Percentiles rank a stretch among this genome's conserved stretches.
phyloP scores from a whole-genome alignment of 345 rosid species.

The Bruguiera parviflora region DNA sequence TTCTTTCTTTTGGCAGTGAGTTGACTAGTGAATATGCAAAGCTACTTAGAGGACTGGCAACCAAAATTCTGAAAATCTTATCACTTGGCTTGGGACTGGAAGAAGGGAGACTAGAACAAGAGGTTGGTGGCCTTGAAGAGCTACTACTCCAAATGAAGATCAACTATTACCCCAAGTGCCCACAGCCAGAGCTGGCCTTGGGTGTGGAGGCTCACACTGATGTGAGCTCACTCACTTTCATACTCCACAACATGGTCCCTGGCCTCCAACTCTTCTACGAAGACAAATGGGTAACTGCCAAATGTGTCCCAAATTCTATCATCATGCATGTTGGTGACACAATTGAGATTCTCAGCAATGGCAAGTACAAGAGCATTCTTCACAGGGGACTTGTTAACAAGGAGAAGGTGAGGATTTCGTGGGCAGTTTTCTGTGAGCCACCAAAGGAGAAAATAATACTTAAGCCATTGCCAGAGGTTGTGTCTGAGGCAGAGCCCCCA shows the following conservation, averaged over 20 bases:
- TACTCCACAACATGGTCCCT: conserved; percentile 91
- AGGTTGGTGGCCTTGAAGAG: conserved; percentile 86
- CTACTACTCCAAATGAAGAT: conserved; percentile 86
- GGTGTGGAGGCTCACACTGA: conserved; percentile 92
- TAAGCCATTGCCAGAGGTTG: conserved; percentile 65
- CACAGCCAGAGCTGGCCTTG: conserved; percentile 82
- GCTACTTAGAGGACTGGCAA: conserved; percentile 61
- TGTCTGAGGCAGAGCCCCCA: conserved; percentile 62
- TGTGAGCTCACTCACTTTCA: conserved; percentile 68
- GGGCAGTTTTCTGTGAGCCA: conserved; percentile 98
- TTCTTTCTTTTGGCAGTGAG: conserved; percentile 36
- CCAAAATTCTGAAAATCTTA: conserved; percentile 53
- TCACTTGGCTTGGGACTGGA: conserved; percentile 79
- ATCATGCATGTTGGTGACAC: conserved; percentile 86
- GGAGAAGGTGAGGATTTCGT: conserved; percentile 91
- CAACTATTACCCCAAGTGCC: conserved; percentile 89
- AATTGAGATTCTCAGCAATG: conserved; percentile 84
- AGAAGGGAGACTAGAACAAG: conserved; percentile 77
- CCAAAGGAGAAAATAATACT: conserved; percentile 91
- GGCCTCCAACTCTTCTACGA: conserved; percentile 77
- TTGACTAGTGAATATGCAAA: conserved; percentile 79
- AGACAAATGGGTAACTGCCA: conserved; percentile 72
- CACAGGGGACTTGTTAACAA: conserved; percentile 90
- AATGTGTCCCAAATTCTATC: conserved; percentile 78
- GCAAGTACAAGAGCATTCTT: conserved; percentile 88